Conservation (phyloP, 768 basidiomycete genomes). For the Inosperma sp. region DNA sequence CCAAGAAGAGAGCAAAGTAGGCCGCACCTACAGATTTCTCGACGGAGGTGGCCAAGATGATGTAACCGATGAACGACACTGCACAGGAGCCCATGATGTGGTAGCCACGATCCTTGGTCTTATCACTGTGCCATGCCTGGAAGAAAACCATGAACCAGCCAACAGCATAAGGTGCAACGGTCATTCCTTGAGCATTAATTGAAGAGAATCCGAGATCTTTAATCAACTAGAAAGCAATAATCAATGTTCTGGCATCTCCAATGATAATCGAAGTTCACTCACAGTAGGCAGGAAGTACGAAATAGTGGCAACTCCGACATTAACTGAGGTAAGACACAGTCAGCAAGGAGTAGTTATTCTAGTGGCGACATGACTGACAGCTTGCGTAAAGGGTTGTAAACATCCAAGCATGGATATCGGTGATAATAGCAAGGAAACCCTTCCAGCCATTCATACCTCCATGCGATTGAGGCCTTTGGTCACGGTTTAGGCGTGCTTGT, state of each 20-base stretch:
- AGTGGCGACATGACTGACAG: constrained; percentile 31
- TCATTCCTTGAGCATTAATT: constrained; percentile 54
- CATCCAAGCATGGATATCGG: constrained; percentile 49
- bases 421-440: constrained; percentile 49
- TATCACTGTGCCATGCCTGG: constrained; percentile 53
- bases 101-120: constrained; percentile 49
- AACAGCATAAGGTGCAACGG: constrained; percentile 52
- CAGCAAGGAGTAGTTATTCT: background rate
- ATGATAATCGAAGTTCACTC: constrained; percentile 8
- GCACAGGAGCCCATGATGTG: constrained; percentile 50
- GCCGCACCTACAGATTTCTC: constrained; percentile 49
- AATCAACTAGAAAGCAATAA: constrained; percentile 38
- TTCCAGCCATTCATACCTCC: constrained; percentile 55
- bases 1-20: constrained; percentile 55
- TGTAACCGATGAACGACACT: constrained; percentile 47
- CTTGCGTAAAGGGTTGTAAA: constrained; percentile 50
- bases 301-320: constrained; percentile 52
- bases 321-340: constrained; percentile 32
- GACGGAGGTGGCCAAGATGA: constrained; percentile 48
- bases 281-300: constrained; percentile 56
- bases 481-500: constrained; percentile 50
- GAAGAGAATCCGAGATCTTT: constrained; percentile 52
- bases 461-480: constrained; percentile 54
- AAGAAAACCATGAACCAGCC: constrained; percentile 54
- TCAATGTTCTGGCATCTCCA: background rate